These are phyloP conservation scores for Microthlaspi erraticum DNA, from an alignment of 345 rosid genomes.

Conservation along the genomic window DNA sequence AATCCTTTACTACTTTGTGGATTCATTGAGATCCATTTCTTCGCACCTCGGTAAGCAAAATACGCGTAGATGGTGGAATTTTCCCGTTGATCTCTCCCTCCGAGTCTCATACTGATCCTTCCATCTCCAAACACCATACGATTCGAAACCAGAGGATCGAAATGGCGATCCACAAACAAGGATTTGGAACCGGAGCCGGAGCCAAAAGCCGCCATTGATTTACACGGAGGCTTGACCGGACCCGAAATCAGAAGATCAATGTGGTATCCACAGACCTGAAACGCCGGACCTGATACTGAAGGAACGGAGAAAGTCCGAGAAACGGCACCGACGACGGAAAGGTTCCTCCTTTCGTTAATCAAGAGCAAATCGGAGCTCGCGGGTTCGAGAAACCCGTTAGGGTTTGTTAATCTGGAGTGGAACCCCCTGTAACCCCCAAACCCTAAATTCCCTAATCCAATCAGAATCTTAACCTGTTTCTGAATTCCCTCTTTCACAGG, in stretches of 20 bases:
- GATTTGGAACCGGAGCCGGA: constrained; percentile 37
- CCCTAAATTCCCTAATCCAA: constrained; percentile 61
- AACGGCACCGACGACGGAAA: constrained; percentile 82
- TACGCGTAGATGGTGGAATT: constrained; percentile 58
- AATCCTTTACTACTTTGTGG: constrained; percentile 37
- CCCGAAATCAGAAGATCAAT: constrained; percentile 63
- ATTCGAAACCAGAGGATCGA: constrained; percentile 51
- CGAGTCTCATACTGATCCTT: constrained; percentile 69
- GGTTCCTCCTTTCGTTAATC: constrained; percentile 62
- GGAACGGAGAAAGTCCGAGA: constrained; percentile 83
- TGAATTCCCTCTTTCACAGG: constrained; percentile 59
- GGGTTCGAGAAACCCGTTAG: constrained; percentile 59
- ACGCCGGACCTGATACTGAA: constrained; percentile 86
- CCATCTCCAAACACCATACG: constrained; percentile 45
- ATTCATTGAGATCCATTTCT: constrained; percentile 53
- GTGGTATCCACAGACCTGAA: constrained; percentile 91
- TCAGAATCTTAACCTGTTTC: constrained; percentile 51
- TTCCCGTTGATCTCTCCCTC: constrained; percentile 49
- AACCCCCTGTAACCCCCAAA: constrained; percentile 59
- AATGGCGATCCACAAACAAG: constrained; percentile 45
- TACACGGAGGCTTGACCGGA: constrained; percentile 42
- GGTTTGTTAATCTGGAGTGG: constrained; percentile 56
- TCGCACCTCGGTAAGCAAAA: constrained; percentile 54
- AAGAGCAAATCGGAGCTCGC: constrained; percentile 61
- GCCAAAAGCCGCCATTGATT: constrained; percentile 63